Conservation (phyloP, 1,284 basidiomycete species). For the Apiotrichum akiyoshidainum region DNA sequence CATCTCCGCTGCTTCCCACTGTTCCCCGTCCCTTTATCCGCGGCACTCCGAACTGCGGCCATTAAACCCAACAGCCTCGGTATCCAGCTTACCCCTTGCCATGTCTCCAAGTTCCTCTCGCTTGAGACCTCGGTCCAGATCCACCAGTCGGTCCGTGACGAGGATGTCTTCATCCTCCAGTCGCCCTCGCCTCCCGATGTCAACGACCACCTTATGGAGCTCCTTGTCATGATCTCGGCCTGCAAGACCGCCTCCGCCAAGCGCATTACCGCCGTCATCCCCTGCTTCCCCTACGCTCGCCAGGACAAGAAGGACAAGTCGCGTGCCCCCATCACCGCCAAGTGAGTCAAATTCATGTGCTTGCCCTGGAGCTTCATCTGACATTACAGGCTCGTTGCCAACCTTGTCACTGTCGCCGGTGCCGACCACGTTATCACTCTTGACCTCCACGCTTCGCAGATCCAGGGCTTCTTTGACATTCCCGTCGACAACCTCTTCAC, state of each 20-base stretch:
- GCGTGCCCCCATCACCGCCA: constrained; percentile 94
- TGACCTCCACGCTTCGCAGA: constrained; percentile 97
- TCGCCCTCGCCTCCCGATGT: constrained; percentile 50
- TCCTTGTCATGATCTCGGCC: constrained; percentile 60
- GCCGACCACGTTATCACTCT: constrained; percentile 99
- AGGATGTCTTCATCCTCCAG: constrained; percentile 96
- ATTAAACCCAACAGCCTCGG: constrained; percentile 66
- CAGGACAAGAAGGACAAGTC: constrained; percentile 99
- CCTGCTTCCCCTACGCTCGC: constrained; percentile 93
- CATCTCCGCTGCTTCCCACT: no score
- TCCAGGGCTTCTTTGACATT: constrained; percentile 99
- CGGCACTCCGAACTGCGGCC: no score
- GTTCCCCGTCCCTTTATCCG: no score
- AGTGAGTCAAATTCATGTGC: constrained; percentile 51
- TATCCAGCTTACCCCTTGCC: constrained; percentile 82
- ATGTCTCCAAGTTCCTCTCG: constrained; percentile 93
- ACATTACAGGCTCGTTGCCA: constrained; percentile 66
- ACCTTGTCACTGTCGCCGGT: constrained; percentile 93
- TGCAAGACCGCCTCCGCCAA: constrained; percentile 97
- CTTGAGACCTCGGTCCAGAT: constrained; percentile 91
- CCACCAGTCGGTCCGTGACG: constrained; percentile 90
- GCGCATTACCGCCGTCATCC: constrained; percentile 96
- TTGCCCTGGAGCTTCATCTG: neutral
- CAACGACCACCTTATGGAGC: constrained; percentile 56
- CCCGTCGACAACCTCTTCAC: constrained; percentile 96